Evolutionary conservation across 768 basidiomycete genomes (phyloP), one percentile per base, ranked within the genome.

Genomic region (Boletus patriciae): DNA sequence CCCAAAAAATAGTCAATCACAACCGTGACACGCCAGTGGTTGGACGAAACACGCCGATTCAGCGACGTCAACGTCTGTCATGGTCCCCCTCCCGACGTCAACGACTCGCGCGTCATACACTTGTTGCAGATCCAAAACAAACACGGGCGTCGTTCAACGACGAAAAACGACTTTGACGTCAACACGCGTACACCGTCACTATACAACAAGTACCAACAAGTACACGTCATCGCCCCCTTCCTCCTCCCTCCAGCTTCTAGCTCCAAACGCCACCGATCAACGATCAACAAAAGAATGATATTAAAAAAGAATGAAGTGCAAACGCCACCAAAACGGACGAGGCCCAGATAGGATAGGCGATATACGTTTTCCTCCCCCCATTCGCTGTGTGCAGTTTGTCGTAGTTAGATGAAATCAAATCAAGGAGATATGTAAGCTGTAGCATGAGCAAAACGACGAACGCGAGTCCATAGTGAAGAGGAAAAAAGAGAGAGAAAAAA

Each of bases 281-380:
- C 59, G 59, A 66, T 62, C 57, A 43, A 57, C 59, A 62, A 66
- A 66, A 36, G 65, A 66, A 57, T 66, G 65, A 65, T 65, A 68
- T 65, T 66, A 54, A 58, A 68, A 67, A 67, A 23, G 66, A 66
- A 65, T 58, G 65, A 62, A 41, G 48, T 64, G 65, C 18, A 54
- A 64, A 54, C 59, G 57, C 57, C 34, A 45, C 42, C 40, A 12
- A 57, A n/a, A 43, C 37, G 54, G 29, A 41, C 45, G 29, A 23
- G 18, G 59, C 43, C 42, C 45, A 49, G 18, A 52, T 41, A 44
- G 50, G 62, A 52, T 41, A 44, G 50, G 62, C 52, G 33, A 61
- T 61, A 57, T 53, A 61, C 19, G 36, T 45, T 48, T 42, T 45
- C 60, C n/a, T 13, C 18, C 21, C 21, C 23, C 19, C n/a, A n/a